Evolutionary conservation across 192 early-diverging fungal species (phyloP), one percentile per base, ranked within the genome.

Genomic region (Dimargaris cristalligena): DNA sequence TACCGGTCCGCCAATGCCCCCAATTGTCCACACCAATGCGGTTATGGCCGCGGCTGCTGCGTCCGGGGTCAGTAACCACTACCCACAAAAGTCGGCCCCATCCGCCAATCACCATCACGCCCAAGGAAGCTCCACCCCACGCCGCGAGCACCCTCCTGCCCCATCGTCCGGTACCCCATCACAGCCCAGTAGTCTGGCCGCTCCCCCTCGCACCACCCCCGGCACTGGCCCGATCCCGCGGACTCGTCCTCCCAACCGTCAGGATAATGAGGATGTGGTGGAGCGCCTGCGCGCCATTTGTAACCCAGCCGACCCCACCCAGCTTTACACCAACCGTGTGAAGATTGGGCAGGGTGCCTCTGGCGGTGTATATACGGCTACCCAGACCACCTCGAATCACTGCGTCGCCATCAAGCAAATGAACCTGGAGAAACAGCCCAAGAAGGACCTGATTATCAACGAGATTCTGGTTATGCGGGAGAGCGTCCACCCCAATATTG

Each of bases 321-420:
- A 76, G 52, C 65, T 90, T n/a, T 94, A 91, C 67, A 74, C 76
- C 59, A 89, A 91, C 63, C 74, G 90, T 57, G 80, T 86, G 60
- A 89, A 91, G 76, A 88, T 94, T 72, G 90, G 91, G 10, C 88
- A 94, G 72, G 91, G 92, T 18, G 92, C 93, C 22, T 97, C 91
- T 46, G 93, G 91, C 35, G 84, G 87, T 29, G 93, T 97, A n/a
- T 94, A 80, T 60, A 90, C 83, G 2, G 88, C 93, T 6, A 81
- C 86, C 69, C 79, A 80, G 30, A 66, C 82, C 0, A 58, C 67
- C 20, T 81, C 79, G 29, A 77, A 78, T 44, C 60, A 77, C 14
- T 75, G 78, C 1, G 94, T 94, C 0, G 94, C 91, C 0, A 93
- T 97, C 67, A 97, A 97, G 71, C 90, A 92, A 70, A 97, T 94